Evolutionary conservation across 2,329 filamentous ascomycete genomes (phyloP).

Genomic region (Fusarium sp.): DNA sequence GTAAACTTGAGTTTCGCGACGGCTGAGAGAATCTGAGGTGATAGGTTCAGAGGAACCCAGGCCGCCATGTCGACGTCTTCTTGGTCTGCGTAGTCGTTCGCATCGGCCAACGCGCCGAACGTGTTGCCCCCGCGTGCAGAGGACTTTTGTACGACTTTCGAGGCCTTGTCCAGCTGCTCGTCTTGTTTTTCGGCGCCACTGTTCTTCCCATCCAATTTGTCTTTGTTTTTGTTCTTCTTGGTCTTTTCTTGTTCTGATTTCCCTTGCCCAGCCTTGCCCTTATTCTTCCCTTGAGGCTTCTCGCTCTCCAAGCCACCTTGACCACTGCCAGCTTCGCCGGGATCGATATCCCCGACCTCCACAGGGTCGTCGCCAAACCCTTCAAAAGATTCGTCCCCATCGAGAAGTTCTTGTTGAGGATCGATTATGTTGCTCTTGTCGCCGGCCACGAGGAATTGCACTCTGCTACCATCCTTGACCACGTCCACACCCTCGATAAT

Average conservation of each 20-base stretch:
- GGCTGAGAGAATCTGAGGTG: constrained; percentile 74
- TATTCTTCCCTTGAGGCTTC: constrained; percentile 42
- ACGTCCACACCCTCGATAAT: constrained; percentile 92
- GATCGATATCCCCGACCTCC: constrained; percentile 46
- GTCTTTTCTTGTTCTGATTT: constrained; percentile 39
- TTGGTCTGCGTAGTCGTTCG: constrained; percentile 64
- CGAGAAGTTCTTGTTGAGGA: constrained; percentile 30
- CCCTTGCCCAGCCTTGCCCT: constrained; percentile 47
- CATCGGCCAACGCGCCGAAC: constrained; percentile 66
- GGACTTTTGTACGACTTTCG: constrained; percentile 49
- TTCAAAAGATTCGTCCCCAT: constrained; percentile 67
- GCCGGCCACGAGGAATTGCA: constrained; percentile 63
- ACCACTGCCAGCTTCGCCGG: constrained; percentile 46
- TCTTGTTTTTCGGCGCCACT: constrained; percentile 36
- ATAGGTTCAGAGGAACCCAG: constrained; percentile 81
- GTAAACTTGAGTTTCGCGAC: constrained; percentile 82
- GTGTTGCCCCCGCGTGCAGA: constrained; percentile 55
- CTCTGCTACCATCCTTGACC: constrained; percentile 68
- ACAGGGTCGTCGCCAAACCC: constrained; percentile 66
- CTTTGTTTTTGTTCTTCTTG: constrained; percentile 37
- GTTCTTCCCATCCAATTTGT: constrained; percentile 45
- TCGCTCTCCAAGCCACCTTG: constrained; percentile 45
- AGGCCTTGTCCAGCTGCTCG: constrained; percentile 47
- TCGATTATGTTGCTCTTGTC: constrained; percentile 52
- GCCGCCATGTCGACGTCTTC: constrained; percentile 74